Evolutionary conservation across 1,139 yeast genomes (phyloP).

Genomic region (Hyphopichia burtonii): DNA sequence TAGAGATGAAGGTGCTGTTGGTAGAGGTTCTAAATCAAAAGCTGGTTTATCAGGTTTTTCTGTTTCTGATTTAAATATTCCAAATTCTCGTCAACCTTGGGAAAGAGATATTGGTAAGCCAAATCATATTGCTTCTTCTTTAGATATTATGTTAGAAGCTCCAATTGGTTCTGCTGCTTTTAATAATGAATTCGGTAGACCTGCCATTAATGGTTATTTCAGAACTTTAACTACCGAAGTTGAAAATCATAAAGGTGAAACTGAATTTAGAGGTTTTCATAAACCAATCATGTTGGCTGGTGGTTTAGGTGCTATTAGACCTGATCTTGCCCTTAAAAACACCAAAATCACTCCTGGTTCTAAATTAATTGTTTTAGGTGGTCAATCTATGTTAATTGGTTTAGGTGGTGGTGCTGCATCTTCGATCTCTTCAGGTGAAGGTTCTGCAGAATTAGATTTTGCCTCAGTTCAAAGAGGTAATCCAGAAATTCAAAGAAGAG

Average conservation of each 20-base stretch:
- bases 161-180: slow-evolving; percentile 98
- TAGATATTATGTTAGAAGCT: slow-evolving; percentile 95
- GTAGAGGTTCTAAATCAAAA: slow-evolving; percentile 95
- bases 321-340: slow-evolving; percentile 86
- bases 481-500: slow-evolving; percentile 99
- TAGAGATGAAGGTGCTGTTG: slow-evolving; percentile 99
- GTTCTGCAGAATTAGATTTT: slow-evolving; percentile 93
- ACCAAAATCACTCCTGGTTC: slow-evolving; percentile 90
- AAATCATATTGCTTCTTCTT: slow-evolving; percentile 84
- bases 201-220: slow-evolving; percentile 95
- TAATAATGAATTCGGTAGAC: slow-evolving; percentile 98
- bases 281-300: slow-evolving; percentile 99
- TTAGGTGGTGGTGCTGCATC: slow-evolving; percentile 99
- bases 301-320: slow-evolving; percentile 96
- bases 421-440: slow-evolving; percentile 91
- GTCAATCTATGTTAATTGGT: slow-evolving; percentile 98
- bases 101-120: slow-evolving; percentile 87
- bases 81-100: slow-evolving; percentile 90
- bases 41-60: slow-evolving; percentile 95
- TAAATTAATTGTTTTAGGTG: slow-evolving; percentile 90
- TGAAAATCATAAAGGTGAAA: slow-evolving; percentile 55
- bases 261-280: slow-evolving; percentile 92
- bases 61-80: slow-evolving; percentile 88
- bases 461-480: slow-evolving; percentile 99
- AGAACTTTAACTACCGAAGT: slow-evolving; percentile 89